Conservation (phyloP, 148 eudicot species). For the Dysphania ambrosioides region DNA sequence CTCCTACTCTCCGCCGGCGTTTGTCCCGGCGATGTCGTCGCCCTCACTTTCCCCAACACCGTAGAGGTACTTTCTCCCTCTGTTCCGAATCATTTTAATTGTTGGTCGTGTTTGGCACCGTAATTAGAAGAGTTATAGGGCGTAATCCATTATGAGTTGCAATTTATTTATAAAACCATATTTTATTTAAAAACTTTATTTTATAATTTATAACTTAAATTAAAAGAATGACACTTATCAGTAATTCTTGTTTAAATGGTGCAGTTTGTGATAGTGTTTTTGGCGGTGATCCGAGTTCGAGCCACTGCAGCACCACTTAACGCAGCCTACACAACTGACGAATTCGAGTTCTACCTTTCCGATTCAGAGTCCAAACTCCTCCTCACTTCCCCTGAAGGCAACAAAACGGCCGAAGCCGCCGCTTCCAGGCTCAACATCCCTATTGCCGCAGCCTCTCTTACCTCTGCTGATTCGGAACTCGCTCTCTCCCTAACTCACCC, state of each 20-base stretch:
- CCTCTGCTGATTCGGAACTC: constrained; percentile 32
- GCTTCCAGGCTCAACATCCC: constrained; percentile 60
- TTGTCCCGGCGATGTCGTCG: constrained; percentile 69
- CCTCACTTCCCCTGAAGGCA: constrained; percentile 61
- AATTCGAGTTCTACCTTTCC: constrained; percentile 85
- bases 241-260: constrained; percentile 2
- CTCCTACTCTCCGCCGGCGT: constrained; percentile 59
- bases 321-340: constrained; percentile 79
- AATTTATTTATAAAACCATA: too few relatives aligned
- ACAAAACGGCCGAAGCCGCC: constrained; percentile 57
- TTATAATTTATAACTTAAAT: neutral
- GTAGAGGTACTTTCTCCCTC: constrained; percentile 50
- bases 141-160: too few relatives aligned
- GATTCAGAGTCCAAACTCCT: constrained; percentile 83
- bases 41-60: constrained; percentile 90
- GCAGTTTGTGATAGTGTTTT: constrained; percentile 77
- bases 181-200: neutral
- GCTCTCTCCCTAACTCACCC: constrained; percentile 33
- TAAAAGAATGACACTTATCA: too few relatives aligned
- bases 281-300: constrained; percentile 79
- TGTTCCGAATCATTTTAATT: neutral
- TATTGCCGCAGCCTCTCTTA: constrained; percentile 40
- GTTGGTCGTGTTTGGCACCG: too few relatives aligned
- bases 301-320: constrained; percentile 90
- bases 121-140: neutral